phyloP scores from a whole-genome alignment of 2,329 filamentous ascomycete species.

The Fusarium musae region DNA sequence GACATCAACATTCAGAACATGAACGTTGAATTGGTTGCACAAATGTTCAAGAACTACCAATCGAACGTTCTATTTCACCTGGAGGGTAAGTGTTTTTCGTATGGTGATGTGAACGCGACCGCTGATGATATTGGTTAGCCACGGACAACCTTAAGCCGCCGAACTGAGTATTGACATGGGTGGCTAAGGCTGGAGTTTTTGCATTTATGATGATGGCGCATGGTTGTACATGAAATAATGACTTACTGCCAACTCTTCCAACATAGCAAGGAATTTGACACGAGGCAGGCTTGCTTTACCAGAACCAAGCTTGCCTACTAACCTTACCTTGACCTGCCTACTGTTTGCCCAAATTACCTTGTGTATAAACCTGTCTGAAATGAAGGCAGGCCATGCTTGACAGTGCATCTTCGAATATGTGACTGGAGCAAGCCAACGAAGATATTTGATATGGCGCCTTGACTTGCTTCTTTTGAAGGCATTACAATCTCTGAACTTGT shows the following conservation, averaged over 20 bases:
- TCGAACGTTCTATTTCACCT: slow-evolving; percentile 97
- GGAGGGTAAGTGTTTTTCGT: slow-evolving; percentile 72
- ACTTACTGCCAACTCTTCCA: neutral
- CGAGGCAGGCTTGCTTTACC: too few relatives aligned
- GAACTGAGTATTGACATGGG: slow-evolving; percentile 19
- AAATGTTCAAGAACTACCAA: slow-evolving; percentile 99
- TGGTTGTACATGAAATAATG: slow-evolving; percentile 31
- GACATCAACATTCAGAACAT: slow-evolving; percentile 99
- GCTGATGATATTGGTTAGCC: slow-evolving; percentile 59
- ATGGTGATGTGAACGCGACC: neutral
- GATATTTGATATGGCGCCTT: neutral
- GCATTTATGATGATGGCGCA: slow-evolving; percentile 3
- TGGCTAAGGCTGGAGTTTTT: neutral
- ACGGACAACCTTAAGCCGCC: slow-evolving; percentile 87
- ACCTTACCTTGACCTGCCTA: neutral
- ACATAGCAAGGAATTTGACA: neutral
- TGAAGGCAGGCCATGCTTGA: neutral
- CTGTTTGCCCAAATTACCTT: neutral
- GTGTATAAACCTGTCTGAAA: neutral
- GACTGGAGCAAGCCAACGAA: neutral
- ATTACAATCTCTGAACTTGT: neutral
- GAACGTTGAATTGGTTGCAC: slow-evolving; percentile 96
- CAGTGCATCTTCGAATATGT: neutral
- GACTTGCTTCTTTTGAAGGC: neutral
- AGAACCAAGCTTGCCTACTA: neutral